phyloP scores from a whole-genome alignment of 108 stramenopile genomes.

The Stephanodiscus minutulus region DNA sequence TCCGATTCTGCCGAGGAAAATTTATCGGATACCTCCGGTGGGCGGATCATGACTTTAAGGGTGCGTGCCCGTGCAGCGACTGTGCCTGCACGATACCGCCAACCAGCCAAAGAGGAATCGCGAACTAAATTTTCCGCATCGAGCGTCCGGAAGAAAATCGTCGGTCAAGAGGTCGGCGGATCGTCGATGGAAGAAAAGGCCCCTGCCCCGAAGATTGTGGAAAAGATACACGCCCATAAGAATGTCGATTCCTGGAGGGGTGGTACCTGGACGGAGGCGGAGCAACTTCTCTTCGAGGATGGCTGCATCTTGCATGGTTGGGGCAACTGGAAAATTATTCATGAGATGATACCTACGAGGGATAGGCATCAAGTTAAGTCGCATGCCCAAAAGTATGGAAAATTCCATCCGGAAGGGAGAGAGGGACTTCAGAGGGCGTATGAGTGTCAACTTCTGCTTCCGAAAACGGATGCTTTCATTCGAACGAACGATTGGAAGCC shows the following conservation, averaged over 20 bases:
- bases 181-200: neutral
- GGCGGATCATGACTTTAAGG: neutral
- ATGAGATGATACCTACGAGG: conserved; percentile 13
- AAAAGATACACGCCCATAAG: neutral
- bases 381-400: conserved; percentile 43
- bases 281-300: conserved; percentile 14
- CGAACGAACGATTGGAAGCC: neutral
- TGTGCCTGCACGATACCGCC: conserved; percentile 1
- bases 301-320: conserved; percentile 33
- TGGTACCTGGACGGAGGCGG: conserved; percentile 12
- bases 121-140: neutral
- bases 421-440: conserved; percentile 3
- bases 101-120: neutral
- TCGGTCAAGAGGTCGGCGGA: neutral
- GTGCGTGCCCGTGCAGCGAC: neutral
- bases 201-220: neutral
- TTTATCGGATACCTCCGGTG: neutral
- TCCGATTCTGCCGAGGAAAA: neutral
- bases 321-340: conserved; percentile 32
- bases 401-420: conserved; percentile 6
- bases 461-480: neutral
- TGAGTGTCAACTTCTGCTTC: neutral
- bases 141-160: too few species aligned
- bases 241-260: neutral
- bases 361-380: conserved; percentile 29